Base-by-base conservation (phyloP, 306 rosid species). In the cucumber (Cucumis sativus) region DNA sequence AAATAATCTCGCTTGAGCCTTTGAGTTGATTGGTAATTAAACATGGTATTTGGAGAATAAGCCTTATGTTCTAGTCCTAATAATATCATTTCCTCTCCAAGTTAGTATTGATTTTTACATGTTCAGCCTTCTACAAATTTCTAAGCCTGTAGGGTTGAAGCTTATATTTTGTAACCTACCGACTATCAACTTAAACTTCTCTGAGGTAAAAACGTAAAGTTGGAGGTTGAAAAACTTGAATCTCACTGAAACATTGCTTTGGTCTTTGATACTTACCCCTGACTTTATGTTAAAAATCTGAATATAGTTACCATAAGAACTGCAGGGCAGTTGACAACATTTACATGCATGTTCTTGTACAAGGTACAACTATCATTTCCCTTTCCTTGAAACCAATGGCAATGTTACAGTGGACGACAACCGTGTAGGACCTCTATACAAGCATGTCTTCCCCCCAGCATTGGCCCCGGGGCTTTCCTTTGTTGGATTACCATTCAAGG, bases 401-500 rank as follows among this genome's bases (percentile, higher is more conserved):
- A 76, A 47, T 57, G 92, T 92, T 68, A 85, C 80, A 1, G 89
- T 88, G 58, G 89, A 92, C 15, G 94, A 92, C 83, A 88, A 90
- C 66, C 82, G 92, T 18, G 92, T 92, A 39, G 93, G 88, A 68
- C 97, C 97, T 37, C 86, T 92, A 55, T 92, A 88, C 90, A 85
- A 88, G 83, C 93, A 92, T 83, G 89, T 90, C 62, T 89, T 92
- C 39, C 92, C 96, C 25, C 96, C 97, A 43, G 83, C 76, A 1
- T 79, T 85, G 85, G 91, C 93, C 71, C 93, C 96, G 0, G 83
- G 88, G 83, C 96, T 92, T 81, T 92, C 97, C 63, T 92, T 92
- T 84, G 88, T 92, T 39, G 96, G 97, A 37, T 61, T 90, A 75
- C 91, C 92, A 20, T 86, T 87, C 82, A 89, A 85, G 91, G 97